Conservation (phyloP, 225 moss, liverwort and hornwort genomes). For the Polytrichum commune region DNA sequence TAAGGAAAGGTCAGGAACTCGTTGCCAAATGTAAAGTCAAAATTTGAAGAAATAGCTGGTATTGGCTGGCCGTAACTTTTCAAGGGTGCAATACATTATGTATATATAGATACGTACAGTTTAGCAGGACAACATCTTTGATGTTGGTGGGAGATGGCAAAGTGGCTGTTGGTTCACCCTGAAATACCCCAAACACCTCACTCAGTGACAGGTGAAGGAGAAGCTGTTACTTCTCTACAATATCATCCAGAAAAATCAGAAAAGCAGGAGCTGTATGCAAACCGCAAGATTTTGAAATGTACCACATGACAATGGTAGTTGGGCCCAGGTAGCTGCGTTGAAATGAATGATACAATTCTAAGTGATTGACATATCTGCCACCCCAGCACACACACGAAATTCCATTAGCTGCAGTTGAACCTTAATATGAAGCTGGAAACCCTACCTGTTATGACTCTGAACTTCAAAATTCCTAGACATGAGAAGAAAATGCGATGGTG, state of each 20-base stretch:
- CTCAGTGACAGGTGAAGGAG: background rate
- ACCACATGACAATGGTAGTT: constrained; percentile 96
- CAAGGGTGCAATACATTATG: background rate
- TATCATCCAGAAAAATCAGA: background rate
- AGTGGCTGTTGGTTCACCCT: constrained; percentile 75
- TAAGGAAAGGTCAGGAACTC: background rate
- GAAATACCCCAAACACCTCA: background rate
- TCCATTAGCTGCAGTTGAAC: background rate
- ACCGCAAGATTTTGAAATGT: background rate
- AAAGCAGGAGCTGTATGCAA: background rate
- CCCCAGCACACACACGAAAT: background rate
- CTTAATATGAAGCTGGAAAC: too few relatives aligned
- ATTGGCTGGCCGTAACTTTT: background rate
- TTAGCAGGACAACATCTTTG: constrained; percentile 77
- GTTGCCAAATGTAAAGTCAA: background rate
- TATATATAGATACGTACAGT: constrained; percentile 40
- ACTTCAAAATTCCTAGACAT: too few relatives aligned
- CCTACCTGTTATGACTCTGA: too few relatives aligned
- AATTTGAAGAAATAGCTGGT: background rate
- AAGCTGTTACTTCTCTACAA: too few relatives aligned
- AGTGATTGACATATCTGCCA: constrained; percentile 71
- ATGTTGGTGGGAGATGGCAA: constrained; percentile 72
- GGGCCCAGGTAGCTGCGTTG: constrained; percentile 92
- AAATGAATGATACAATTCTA: constrained; percentile 77
- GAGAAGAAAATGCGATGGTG: too few relatives aligned